Evolutionary conservation across 169 alveolate species (phyloP).

Genomic region (Miamiensis avidus): DNA sequence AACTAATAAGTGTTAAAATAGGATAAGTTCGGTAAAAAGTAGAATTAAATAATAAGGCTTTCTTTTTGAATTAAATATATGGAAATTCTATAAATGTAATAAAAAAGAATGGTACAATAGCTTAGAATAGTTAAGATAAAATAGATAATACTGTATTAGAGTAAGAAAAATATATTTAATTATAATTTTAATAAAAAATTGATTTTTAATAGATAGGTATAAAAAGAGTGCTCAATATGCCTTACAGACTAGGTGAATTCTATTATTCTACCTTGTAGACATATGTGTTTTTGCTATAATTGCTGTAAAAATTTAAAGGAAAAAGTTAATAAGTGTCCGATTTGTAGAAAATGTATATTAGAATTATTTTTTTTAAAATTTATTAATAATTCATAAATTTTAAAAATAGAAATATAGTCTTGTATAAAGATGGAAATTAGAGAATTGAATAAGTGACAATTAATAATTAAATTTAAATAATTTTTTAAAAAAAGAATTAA

Average conservation of each 20-base stretch:
- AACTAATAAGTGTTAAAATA: too few relatives aligned
- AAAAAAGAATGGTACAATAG: neutral
- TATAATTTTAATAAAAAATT: too few relatives aligned
- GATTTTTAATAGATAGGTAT: neutral
- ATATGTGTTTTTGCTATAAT: conserved; percentile 19
- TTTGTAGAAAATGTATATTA: conserved; percentile 18
- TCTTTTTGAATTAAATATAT: too few relatives aligned
- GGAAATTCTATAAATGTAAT: too few relatives aligned
- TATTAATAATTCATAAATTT: too few relatives aligned
- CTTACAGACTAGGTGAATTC: conserved; percentile 1
- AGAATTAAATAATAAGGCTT: too few relatives aligned
- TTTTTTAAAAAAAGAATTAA: too few relatives aligned
- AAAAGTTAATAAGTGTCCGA: conserved; percentile 18
- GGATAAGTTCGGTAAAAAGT: neutral
- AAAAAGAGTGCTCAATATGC: conserved; percentile 22
- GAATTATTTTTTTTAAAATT: neutral
- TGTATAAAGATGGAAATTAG: neutral
- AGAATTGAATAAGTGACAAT: neutral
- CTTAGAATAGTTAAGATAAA: neutral
- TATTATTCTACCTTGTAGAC: conserved; percentile 20
- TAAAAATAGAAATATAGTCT: neutral
- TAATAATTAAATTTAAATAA: too few relatives aligned
- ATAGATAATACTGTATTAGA: neutral
- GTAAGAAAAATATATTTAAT: too few relatives aligned
- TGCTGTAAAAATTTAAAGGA: conserved; percentile 2